Base-by-base conservation (phyloP, 805 yeast species). In the Candida krabiensis region DNA sequence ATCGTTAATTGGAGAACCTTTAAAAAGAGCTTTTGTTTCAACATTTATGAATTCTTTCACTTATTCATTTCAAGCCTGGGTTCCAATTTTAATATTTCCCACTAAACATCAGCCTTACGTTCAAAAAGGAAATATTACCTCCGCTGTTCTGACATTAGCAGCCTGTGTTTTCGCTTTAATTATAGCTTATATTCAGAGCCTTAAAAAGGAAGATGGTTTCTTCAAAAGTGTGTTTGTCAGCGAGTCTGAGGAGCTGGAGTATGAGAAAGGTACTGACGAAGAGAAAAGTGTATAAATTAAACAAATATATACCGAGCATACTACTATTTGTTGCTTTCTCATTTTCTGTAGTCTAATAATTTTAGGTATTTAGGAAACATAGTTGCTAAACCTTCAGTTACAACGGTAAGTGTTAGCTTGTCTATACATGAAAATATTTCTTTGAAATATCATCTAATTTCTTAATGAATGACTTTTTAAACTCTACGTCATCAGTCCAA, bases 401-500 rank as follows among this genome's bases (percentile, higher is more conserved):
- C n/a, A n/a, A n/a, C n/a, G n/a, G n/a, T n/a, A n/a, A n/a, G n/a
- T n/a, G n/a, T n/a, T n/a, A n/a, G n/a, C n/a, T n/a, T n/a, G n/a
- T n/a, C n/a, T n/a, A n/a, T n/a, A n/a, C n/a, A n/a, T n/a, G n/a
- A 17, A 28, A 22, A 14, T 38, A 43, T 24, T 41, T 41, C 19
- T 22, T 11, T 4, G 33, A 32, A 12, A 48, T 43, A 2, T 19
- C 30, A 15, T 49, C 53, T 2, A 49, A 37, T 4, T 49, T 44
- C 5, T 18, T 24, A 8, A 49, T 18, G 19, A 49, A 49, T 9
- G 30, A 19, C 9, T 27, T 29, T 19, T 48, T 48, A 41, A 48
- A 48, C 30, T 40, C 44, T 16, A 48, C 39, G 28, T 49, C 50
- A n/a, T 35, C 30, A 9, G 53, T 49, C 53, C 53, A 49, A 21